phyloP scores from a whole-genome alignment of 1,139 yeast species.

The Petasospora rhodanensis region DNA sequence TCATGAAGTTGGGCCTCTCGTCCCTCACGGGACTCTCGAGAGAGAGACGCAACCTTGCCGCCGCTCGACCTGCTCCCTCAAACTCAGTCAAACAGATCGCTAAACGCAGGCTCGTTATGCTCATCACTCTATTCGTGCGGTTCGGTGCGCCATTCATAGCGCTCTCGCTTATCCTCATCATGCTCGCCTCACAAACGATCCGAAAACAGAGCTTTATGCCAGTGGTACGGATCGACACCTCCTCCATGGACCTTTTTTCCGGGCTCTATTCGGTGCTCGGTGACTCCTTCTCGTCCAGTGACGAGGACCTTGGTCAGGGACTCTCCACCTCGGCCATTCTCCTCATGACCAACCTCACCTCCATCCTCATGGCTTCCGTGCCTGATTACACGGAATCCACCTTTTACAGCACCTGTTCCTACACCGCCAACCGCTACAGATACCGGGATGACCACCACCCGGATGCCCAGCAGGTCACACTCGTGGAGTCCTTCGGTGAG shows the following conservation, averaged over 20 bases:
- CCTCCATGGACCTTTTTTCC: slow-evolving; percentile 11
- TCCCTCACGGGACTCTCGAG: background rate
- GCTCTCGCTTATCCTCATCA: slow-evolving; percentile 5
- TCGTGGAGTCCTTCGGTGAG: slow-evolving; percentile 3
- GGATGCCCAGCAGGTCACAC: slow-evolving; percentile 1
- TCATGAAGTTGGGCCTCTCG: background rate
- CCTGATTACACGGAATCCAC: slow-evolving; percentile 9
- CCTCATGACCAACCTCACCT: slow-evolving; percentile 11
- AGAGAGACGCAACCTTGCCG: too few relatives aligned
- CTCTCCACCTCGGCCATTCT: slow-evolving; percentile 12
- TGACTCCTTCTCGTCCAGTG: slow-evolving; percentile 2
- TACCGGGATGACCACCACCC: slow-evolving; percentile 1
- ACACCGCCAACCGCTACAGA: slow-evolving; percentile 9
- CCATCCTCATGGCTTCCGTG: slow-evolving; percentile 8
- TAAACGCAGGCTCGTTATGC: background rate
- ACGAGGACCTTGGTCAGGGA: slow-evolving; percentile 6
- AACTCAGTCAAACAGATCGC: too few relatives aligned
- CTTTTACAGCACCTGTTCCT: slow-evolving; percentile 9
- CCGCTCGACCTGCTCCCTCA: too few relatives aligned
- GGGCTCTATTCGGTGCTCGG: slow-evolving; percentile 8
- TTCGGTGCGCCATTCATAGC: slow-evolving; percentile 5
- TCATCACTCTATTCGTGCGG: background rate
- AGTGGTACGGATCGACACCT: slow-evolving; percentile 12
- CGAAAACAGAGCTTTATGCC: slow-evolving; percentile 6
- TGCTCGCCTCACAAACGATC: slow-evolving; percentile 8